Percentiles rank a stretch among this genome's conserved stretches.
These are phyloP conservation scores for Sphagnum contortum DNA, from an alignment of 225 moss, liverwort and hornwort genomes.

Conservation along the genomic window DNA sequence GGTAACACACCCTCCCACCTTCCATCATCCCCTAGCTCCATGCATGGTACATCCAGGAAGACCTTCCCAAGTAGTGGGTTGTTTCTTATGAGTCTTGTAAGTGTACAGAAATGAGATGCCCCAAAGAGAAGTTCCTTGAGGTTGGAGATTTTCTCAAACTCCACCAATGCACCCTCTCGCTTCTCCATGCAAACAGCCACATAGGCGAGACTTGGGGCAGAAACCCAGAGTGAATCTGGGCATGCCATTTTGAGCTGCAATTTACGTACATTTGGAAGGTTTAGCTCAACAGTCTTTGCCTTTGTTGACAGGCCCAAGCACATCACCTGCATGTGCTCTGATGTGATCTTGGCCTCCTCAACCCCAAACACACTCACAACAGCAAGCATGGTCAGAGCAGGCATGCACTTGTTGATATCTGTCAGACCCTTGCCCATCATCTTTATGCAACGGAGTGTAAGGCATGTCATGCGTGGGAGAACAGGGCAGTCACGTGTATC, in stretches of 20 bases:
- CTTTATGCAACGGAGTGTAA: conserved; percentile 80
- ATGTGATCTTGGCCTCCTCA: conserved; percentile 40
- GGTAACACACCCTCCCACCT: conserved; percentile 53
- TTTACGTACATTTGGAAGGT: conserved; percentile 38
- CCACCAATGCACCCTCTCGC: conserved; percentile 26
- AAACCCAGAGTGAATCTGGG: conserved; percentile 50
- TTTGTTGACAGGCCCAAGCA: conserved; percentile 71
- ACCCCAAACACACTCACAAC: conserved; percentile 76
- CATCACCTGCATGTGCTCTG: conserved; percentile 22
- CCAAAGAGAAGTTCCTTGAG: conserved; percentile 61
- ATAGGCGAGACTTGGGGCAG: conserved; percentile 39
- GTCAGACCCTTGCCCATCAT: conserved; percentile 42
- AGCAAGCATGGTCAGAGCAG: conserved; percentile 39
- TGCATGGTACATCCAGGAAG: conserved; percentile 80
- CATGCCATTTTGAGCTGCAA: conserved; percentile 82
- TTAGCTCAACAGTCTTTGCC: conserved; percentile 41
- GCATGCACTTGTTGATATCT: conserved; percentile 54
- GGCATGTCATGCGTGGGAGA: conserved; percentile 20
- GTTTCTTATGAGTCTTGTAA: conserved; percentile 22
- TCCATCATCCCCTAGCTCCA: conserved; percentile 64
- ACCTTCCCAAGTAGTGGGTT: conserved; percentile 48
- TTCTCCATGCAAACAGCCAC: conserved; percentile 86
- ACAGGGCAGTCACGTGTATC: conserved; percentile 21
- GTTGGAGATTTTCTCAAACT: conserved; percentile 35
- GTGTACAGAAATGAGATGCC: conserved; percentile 53